A percentile compares a stretch with the other conserved stretches of the same genome.
phyloP scores from a whole-genome alignment of 202 grass and related monocot species.

The Zizania palustris region DNA sequence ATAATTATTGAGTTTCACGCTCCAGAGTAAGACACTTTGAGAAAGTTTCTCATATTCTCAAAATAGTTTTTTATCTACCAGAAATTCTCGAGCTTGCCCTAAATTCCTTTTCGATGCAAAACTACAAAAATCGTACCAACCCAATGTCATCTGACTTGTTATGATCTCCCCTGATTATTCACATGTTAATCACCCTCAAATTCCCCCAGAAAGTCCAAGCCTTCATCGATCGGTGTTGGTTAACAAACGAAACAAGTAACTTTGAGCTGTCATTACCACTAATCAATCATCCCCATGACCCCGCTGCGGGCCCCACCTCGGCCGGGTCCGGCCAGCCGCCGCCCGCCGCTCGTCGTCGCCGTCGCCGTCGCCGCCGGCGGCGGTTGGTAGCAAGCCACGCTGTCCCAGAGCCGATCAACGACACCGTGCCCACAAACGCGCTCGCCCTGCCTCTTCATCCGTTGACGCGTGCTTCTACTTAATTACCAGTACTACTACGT shows the following conservation, averaged over 20 bases:
- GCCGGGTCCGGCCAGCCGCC: background rate
- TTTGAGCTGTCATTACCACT: background rate
- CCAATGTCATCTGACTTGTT: background rate
- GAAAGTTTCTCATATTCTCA: too few species aligned
- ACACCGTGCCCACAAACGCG: background rate
- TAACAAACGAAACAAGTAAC: constrained; percentile 14
- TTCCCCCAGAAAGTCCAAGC: background rate
- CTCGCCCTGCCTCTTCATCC: background rate
- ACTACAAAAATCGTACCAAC: background rate
- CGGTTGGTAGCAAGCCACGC: background rate
- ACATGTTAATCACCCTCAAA: background rate
- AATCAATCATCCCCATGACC: background rate
- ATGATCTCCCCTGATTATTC: background rate
- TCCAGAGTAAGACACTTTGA: too few species aligned
- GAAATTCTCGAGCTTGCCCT: too few species aligned
- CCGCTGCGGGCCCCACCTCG: background rate
- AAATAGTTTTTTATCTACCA: too few species aligned
- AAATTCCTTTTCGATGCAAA: too few species aligned
- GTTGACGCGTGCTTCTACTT: background rate
- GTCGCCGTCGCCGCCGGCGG: background rate
- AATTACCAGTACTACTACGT: background rate
- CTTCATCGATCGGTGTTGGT: background rate
- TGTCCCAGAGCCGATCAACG: constrained; percentile 15
- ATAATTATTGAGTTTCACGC: too few species aligned
- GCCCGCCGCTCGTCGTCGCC: too few species aligned